phyloP scores from a whole-genome alignment of 1,284 basidiomycete genomes.

The Melampsora abietis-canadensis region DNA sequence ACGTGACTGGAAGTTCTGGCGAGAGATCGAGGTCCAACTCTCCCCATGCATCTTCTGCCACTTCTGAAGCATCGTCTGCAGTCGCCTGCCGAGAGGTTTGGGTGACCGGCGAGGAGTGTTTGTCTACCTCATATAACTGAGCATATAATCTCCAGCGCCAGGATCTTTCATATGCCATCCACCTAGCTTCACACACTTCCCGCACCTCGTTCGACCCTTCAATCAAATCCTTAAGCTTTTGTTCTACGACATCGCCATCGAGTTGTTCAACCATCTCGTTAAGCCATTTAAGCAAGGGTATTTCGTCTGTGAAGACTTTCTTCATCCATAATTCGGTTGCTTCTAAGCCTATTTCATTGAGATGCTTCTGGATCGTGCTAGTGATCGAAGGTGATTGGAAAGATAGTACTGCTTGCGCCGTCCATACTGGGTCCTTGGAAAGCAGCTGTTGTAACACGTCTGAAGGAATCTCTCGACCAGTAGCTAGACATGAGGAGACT shows the following conservation, averaged over 20 bases:
- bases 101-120: background rate
- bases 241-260: background rate
- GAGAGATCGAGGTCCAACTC: conserved; percentile 22
- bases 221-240: conserved; percentile 3
- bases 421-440: conserved; percentile 2
- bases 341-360: background rate
- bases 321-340: background rate
- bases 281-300: background rate
- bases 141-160: background rate
- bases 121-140: background rate
- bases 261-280: background rate
- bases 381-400: background rate
- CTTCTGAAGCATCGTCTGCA: background rate
- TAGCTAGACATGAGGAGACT: background rate
- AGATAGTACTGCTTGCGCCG: background rate
- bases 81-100: background rate
- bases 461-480: conserved; percentile 1
- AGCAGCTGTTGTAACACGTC: background rate
- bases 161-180: background rate
- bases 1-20: background rate
- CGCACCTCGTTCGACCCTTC: background rate
- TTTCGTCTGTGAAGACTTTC: background rate
- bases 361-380: background rate
- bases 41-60: conserved; percentile 19
- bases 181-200: background rate